A percentile compares a stretch with the other conserved stretches of the same genome.
Evolutionary conservation across 441 rosid genomes (phyloP).

Genomic region (Bocquillonia castaneifolia): DNA sequence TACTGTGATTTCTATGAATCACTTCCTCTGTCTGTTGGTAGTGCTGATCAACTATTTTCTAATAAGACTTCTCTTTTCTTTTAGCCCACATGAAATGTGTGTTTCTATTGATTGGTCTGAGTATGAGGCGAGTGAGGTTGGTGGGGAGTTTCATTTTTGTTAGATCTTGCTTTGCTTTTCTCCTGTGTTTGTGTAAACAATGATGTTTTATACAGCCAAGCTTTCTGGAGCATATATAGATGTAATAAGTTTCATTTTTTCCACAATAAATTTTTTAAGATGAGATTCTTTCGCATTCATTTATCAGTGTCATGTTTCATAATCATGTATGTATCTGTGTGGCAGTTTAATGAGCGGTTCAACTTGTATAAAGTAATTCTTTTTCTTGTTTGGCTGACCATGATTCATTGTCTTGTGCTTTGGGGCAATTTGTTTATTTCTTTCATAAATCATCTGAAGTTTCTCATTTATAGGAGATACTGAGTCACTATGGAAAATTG

Average conservation of each 20-base stretch:
- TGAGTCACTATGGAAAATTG: slow-evolving; percentile 59
- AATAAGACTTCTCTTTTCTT: neutral
- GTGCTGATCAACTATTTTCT: neutral
- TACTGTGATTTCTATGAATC: neutral
- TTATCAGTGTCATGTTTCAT: neutral
- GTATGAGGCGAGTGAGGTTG: neutral
- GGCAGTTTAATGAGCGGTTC: neutral
- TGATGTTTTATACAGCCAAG: neutral
- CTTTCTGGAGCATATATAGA: neutral
- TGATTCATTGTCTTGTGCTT: neutral
- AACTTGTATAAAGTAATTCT: neutral
- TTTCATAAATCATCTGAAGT: slow-evolving; percentile 5
- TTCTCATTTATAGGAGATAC: slow-evolving; percentile 52
- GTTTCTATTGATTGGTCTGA: neutral
- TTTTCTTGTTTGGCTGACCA: neutral
- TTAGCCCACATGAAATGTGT: neutral
- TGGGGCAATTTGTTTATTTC: slow-evolving; percentile 1
- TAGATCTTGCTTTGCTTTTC: neutral
- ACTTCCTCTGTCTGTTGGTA: neutral
- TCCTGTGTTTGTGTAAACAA: neutral
- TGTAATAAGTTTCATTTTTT: neutral
- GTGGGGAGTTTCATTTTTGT: neutral
- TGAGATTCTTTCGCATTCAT: neutral
- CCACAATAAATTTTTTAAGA: neutral
- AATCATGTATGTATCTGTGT: neutral